phyloP scores from a whole-genome alignment of 2,329 filamentous ascomycete species.

The Delphinella strobiligena region DNA sequence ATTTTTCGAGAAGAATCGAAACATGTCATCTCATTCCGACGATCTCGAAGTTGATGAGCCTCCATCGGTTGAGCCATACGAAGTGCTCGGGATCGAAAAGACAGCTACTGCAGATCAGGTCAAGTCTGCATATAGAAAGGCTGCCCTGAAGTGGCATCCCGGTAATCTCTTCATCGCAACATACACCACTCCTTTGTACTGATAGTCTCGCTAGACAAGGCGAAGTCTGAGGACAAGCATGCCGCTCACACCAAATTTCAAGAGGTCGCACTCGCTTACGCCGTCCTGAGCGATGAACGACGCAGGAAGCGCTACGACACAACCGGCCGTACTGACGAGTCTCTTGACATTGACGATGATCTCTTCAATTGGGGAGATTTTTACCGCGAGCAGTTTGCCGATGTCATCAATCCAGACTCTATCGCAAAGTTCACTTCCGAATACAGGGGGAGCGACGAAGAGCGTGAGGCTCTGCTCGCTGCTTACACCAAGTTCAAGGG shows the following conservation, averaged over 20 bases:
- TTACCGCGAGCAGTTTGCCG: constrained; percentile 72
- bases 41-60: constrained; percentile 46
- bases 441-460: constrained; percentile 81
- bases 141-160: constrained; percentile 70
- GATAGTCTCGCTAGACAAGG: constrained; percentile 51
- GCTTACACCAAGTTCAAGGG: constrained; percentile 66
- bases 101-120: constrained; percentile 66
- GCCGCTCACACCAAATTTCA: constrained; percentile 75
- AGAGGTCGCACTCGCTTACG: constrained; percentile 84
- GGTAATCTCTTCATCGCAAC: constrained; percentile 10
- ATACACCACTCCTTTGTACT: not conserved
- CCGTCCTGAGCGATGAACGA: constrained; percentile 71
- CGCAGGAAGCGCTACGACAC: constrained; percentile 78
- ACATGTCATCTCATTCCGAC: constrained; percentile 22
- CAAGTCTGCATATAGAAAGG: constrained; percentile 87
- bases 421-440: constrained; percentile 64
- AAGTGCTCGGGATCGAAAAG: constrained; percentile 59
- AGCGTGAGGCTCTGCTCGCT: constrained; percentile 62
- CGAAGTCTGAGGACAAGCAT: constrained; percentile 51
- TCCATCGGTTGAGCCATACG: constrained; percentile 65
- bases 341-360: constrained; percentile 52
- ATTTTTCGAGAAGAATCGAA: too few species aligned
- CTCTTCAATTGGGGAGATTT: constrained; percentile 82
- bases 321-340: constrained; percentile 81
- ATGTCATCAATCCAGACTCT: constrained; percentile 59